A percentile compares a stretch with the other conserved stretches of the same genome.
phyloP scores from a whole-genome alignment of 169 alveolate species.

The Perkinsus olseni region DNA sequence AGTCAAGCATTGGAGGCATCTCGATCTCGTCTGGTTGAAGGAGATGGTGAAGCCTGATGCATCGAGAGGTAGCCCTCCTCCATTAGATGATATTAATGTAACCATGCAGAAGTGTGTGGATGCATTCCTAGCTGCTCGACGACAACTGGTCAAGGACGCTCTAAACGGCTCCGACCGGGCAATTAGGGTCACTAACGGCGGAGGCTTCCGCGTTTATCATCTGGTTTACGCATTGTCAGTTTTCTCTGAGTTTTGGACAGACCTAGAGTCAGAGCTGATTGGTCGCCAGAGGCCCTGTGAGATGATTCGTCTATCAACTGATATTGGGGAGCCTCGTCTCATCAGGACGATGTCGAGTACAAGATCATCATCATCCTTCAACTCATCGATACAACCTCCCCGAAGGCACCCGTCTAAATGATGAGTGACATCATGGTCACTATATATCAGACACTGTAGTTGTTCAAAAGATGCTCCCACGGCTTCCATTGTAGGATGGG shows the following conservation, averaged over 20 bases:
- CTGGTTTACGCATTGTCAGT: neutral
- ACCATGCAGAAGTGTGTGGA: neutral
- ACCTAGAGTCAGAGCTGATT: neutral
- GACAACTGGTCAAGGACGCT: neutral
- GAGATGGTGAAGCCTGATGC: neutral
- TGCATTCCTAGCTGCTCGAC: neutral
- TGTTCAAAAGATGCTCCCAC: too few species aligned
- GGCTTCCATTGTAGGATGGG: too few species aligned
- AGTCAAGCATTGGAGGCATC: neutral
- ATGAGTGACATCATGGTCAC: too few species aligned
- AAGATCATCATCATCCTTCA: too few species aligned
- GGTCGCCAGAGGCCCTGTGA: neutral
- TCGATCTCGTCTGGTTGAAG: neutral
- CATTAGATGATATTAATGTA: neutral
- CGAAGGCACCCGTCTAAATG: too few species aligned
- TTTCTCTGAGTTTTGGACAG: neutral
- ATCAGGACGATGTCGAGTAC: neutral
- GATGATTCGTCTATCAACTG: neutral
- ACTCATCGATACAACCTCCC: too few species aligned
- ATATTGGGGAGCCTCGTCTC: neutral
- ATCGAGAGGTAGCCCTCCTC: neutral
- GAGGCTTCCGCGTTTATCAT: neutral
- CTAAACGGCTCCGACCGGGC: neutral
- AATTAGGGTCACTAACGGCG: neutral
- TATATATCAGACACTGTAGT: too few species aligned